Evolutionary conservation across 1,139 yeast genomes (phyloP).

Genomic region (Yamadazyma triangularis): DNA sequence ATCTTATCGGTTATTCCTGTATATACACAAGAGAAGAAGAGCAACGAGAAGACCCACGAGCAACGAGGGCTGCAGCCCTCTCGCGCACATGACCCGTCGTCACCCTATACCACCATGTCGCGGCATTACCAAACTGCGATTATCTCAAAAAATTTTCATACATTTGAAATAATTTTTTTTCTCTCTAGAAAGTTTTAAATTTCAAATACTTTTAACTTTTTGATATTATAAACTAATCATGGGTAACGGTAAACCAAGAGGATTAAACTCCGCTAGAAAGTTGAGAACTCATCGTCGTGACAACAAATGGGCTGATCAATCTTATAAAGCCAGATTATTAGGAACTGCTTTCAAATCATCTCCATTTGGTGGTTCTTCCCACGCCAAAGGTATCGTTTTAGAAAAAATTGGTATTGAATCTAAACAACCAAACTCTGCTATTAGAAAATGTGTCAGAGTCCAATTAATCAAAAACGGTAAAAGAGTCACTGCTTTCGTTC

Average conservation of each 20-base stretch:
- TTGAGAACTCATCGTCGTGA: conserved; percentile 99
- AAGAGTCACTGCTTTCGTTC: conserved; percentile 99
- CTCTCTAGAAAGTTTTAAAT: background rate
- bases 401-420: conserved; percentile 99
- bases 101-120: background rate
- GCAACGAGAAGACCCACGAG: no score
- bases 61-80: conserved; percentile 1
- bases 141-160: background rate
- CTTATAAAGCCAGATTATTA: conserved; percentile 97
- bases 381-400: conserved; percentile 99
- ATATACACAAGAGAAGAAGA: no score
- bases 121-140: background rate
- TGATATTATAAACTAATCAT: conserved; percentile 32
- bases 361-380: conserved; percentile 99
- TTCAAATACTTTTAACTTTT: background rate
- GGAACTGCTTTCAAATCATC: conserved; percentile 99
- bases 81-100: conserved; percentile 1
- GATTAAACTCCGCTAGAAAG: conserved; percentile 99
- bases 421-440: conserved; percentile 99
- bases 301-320: conserved; percentile 99
- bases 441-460: conserved; percentile 99
- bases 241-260: conserved; percentile 97
- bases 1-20: no score
- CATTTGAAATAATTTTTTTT: conserved; percentile 1
- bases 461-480: conserved; percentile 99